Conservation (phyloP, 2,329 filamentous ascomycete genomes). For the Biscogniauxia sp. region DNA sequence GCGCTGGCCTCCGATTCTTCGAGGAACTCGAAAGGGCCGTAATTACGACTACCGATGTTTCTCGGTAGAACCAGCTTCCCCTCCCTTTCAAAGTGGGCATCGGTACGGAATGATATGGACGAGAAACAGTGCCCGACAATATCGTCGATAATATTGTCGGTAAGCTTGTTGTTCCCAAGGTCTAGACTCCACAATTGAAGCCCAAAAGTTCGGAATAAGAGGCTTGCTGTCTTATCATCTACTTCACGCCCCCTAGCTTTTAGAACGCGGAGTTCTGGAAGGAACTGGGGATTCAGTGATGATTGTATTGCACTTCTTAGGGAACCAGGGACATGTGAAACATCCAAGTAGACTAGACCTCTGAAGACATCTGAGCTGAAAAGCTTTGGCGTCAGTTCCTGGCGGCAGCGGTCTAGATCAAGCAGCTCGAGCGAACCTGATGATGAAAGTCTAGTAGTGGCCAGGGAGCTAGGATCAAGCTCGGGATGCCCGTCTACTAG, state of each 20-base stretch:
- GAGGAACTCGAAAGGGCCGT: slow-evolving; percentile 45
- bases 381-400: slow-evolving; percentile 40
- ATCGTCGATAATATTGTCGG: slow-evolving; percentile 40
- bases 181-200: slow-evolving; percentile 57
- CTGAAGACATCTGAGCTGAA: slow-evolving; percentile 38
- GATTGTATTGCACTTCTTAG: slow-evolving; percentile 36
- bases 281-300: slow-evolving; percentile 31
- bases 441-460: slow-evolving; percentile 13
- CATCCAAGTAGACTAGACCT: slow-evolving; percentile 50
- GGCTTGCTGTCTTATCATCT: slow-evolving; percentile 37
- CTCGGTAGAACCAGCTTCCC: slow-evolving; percentile 38
- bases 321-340: slow-evolving; percentile 49
- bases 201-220: slow-evolving; percentile 35
- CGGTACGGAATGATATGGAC: slow-evolving; percentile 32
- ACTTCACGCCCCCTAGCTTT: slow-evolving; percentile 49
- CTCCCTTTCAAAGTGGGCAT: slow-evolving; percentile 43
- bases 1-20: slow-evolving; percentile 47
- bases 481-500: slow-evolving; percentile 48
- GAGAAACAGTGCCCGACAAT: slow-evolving; percentile 36
- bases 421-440: slow-evolving; percentile 38
- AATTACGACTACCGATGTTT: slow-evolving; percentile 30
- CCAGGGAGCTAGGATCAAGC: slow-evolving; percentile 41
- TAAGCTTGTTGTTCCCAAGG: slow-evolving; percentile 50
- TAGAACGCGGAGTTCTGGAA: slow-evolving; percentile 50
- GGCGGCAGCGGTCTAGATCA: slow-evolving; percentile 42